Base-by-base conservation (phyloP, 108 stramenopile genomes). In the Mayamaea pseudoterrestris region DNA sequence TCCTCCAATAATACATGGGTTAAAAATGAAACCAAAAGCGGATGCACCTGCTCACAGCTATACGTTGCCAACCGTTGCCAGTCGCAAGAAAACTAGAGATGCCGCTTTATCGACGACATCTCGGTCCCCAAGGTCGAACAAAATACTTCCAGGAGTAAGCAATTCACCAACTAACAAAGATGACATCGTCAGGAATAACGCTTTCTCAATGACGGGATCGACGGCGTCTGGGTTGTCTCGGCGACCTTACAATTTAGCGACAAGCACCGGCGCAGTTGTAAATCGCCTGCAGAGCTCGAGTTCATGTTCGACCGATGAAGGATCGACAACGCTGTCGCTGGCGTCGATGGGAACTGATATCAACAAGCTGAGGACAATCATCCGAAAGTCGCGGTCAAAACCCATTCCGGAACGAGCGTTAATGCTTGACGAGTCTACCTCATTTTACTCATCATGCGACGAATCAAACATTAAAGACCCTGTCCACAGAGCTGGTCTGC, bases 401-500 rank as follows among this genome's bases (percentile, higher is more conserved):
- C 20, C 5, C 37, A 39, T 39, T 39, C 37, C 3, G 20, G 18
- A 39, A 20, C 37, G 18, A 39, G n/a, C n/a, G n/a, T n/a, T n/a
- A n/a, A n/a, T n/a, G n/a, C n/a, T n/a, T n/a, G n/a, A n/a, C n/a
- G n/a, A n/a, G n/a, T n/a, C n/a, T n/a, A n/a, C n/a, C n/a, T n/a
- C n/a, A n/a, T n/a, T n/a, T n/a, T n/a, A n/a, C n/a, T n/a, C 20
- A 20, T 39, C 37, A 6, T 73, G 57, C 40, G 60, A 68, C 32
- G 59, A 65, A 34, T 39, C 35, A 1, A 60, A 62, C 30, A 69
- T 73, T 27, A 74, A 65, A 47, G 83, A 89, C 54, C 83, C 87
- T 11, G 78, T 84, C 57, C 82, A 84, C 49, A 60, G 75, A 5
- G 78, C 80, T 35, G 82, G 87, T 11, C 58, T 83, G 17, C 60